These are phyloP conservation scores for Fusarium incarnatum DNA, from an alignment of 2,329 filamentous ascomycete species.

Conservation along the genomic window DNA sequence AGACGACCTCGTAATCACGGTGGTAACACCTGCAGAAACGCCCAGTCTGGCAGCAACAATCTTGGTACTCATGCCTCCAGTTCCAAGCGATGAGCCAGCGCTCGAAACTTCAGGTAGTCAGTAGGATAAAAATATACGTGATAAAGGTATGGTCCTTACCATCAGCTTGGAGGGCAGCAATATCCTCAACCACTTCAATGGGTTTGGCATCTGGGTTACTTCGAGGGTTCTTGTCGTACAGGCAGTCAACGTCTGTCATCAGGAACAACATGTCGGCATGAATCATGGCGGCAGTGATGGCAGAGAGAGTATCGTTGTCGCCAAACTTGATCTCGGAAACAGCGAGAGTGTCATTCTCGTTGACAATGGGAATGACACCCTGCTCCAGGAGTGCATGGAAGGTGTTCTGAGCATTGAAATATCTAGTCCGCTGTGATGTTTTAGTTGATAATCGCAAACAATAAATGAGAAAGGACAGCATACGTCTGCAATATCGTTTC, in stretches of 20 bases:
- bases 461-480: constrained; percentile 38
- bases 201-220: constrained; percentile 85
- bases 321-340: constrained; percentile 99
- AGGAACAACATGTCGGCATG: constrained; percentile 96
- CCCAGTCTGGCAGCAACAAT: constrained; percentile 93
- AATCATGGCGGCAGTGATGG: constrained; percentile 97
- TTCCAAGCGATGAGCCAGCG: constrained; percentile 88
- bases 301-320: constrained; percentile 97
- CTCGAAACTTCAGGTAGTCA: constrained; percentile 74
- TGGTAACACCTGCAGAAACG: constrained; percentile 94
- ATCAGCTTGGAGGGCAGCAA: constrained; percentile 83
- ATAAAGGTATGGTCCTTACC: constrained; percentile 57
- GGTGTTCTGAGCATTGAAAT: constrained; percentile 96
- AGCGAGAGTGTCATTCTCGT: constrained; percentile 97
- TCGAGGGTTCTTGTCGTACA: constrained; percentile 96
- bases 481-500: constrained; percentile 96
- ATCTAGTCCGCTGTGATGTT: constrained; percentile 79
- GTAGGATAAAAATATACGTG: neutral
- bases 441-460: neutral
- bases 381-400: constrained; percentile 90
- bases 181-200: constrained; percentile 93
- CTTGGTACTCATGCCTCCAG: constrained; percentile 97
- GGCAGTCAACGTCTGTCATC: constrained; percentile 98
- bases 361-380: constrained; percentile 98
- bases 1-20: constrained; percentile 93